A percentile compares a stretch with the other conserved stretches of the same genome.
Evolutionary conservation across 345 rosid genomes (phyloP).

Genomic region (Psidium guajava): DNA sequence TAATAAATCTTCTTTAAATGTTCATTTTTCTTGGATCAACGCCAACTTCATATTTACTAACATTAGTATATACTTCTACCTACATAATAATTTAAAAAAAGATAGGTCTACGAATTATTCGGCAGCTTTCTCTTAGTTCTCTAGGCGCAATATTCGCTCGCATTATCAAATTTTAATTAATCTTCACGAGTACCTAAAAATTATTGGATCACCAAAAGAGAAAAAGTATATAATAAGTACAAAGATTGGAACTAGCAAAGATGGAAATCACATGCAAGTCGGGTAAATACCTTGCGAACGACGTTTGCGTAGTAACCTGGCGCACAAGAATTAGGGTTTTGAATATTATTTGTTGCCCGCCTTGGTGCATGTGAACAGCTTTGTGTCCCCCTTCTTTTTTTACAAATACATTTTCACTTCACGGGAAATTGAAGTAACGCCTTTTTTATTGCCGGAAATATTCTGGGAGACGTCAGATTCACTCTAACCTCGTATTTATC

Average conservation of each 20-base stretch:
- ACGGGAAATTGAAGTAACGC: not conserved
- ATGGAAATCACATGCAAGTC: not conserved
- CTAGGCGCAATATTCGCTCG: not conserved
- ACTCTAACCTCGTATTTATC: not conserved
- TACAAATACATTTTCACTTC: not conserved
- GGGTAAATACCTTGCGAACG: not conserved
- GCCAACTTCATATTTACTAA: not conserved
- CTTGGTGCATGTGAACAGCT: slow-evolving; percentile 1
- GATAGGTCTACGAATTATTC: not conserved
- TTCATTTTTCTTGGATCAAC: not conserved
- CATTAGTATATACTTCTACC: not conserved
- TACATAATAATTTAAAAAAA: not conserved
- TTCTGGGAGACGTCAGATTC: not conserved
- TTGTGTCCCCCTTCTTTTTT: not conserved
- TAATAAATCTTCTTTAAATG: not conserved
- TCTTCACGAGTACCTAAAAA: not conserved
- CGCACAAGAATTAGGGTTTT: not conserved
- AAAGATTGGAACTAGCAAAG: not conserved
- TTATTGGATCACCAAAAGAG: not conserved
- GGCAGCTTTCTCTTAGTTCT: not conserved
- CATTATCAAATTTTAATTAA: not conserved
- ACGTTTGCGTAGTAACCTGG: not conserved
- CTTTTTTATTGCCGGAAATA: not conserved
- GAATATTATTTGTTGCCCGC: not conserved
- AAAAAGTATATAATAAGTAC: too few relatives aligned